Evolutionary conservation across 2,329 filamentous ascomycete species (phyloP), one percentile per base, ranked within the genome.

Genomic region (Alternaria infectoria): DNA sequence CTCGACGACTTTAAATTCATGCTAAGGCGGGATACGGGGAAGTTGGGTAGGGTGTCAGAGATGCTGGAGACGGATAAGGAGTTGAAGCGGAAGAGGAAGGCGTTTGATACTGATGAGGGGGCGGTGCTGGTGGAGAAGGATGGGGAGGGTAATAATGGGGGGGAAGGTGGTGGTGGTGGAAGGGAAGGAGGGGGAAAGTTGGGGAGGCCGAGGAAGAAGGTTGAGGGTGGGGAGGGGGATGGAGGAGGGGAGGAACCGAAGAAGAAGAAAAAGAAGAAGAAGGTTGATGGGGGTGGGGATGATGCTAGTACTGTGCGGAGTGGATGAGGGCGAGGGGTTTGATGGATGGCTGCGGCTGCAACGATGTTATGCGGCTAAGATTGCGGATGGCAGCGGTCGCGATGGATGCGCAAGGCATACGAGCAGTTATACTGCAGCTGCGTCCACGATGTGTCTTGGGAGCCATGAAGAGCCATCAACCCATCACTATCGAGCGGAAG

Each of bases 1-100:
- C 92, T 97, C 74, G 95, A 97, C 75, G 96, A 99, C 81, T 97
- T 99, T 83, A 93, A 96, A 76, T 99, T 97, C 81, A 93, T 93
- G 43, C 88, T 98, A 71, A 88, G 96, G 30, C 89, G 91, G 68
- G 96, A 98, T 75, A 90, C 92, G 9, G 85, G 88, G 62, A 96
- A 97, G 78, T 85, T 98, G 46, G 96, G 96, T 52, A 90, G 95
- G 74, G 93, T 98, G 58, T 89, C 93, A 77, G 93, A 28, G 82
- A 88, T 97, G 75, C 87, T 97, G 69, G 91, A 93, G 80, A 94
- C 95, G 85, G 93, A 96, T 71, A 90, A 90, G 77, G 90, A 93
- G 76, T 89, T 98, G 66, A 96, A 96, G 78, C 88, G 91, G 74
- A 91, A 92, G 56, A 86, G 93, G 66, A 93, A 94, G 83, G 88